Evolutionary conservation across 2,329 filamentous ascomycete species (phyloP).

Genomic region (Pestalotiopsis sp.): DNA sequence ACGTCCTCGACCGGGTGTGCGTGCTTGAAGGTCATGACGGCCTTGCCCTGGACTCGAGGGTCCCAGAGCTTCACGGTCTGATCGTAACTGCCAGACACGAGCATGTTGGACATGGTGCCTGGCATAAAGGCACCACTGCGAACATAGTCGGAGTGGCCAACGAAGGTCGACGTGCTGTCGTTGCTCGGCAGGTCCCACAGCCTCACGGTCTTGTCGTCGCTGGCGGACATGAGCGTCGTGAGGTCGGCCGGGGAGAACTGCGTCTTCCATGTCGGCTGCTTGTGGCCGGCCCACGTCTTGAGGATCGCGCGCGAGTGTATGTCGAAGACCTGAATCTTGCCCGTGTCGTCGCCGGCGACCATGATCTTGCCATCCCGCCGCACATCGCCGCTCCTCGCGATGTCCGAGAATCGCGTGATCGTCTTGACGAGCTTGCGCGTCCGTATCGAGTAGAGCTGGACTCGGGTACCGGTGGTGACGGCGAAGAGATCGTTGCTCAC

Average conservation of each 20-base stretch:
- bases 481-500: constrained; percentile 76
- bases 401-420: constrained; percentile 90
- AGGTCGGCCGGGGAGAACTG: constrained; percentile 89
- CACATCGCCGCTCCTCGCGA: constrained; percentile 87
- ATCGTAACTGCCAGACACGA: constrained; percentile 93
- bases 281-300: constrained; percentile 93
- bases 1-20: constrained; percentile 86
- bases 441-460: constrained; percentile 92
- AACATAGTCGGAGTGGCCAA: constrained; percentile 92
- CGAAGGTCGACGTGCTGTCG: constrained; percentile 74
- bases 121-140: constrained; percentile 86
- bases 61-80: constrained; percentile 94
- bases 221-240: constrained; percentile 84
- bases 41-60: constrained; percentile 68
- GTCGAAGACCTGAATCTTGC: constrained; percentile 94
- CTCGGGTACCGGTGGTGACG: constrained; percentile 89
- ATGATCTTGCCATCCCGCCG: constrained; percentile 86
- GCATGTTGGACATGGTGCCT: constrained; percentile 68
- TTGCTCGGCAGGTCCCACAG: constrained; percentile 91
- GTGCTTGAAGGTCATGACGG: constrained; percentile 93
- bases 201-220: constrained; percentile 90
- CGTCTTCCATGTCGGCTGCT: constrained; percentile 90
- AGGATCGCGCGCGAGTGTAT: constrained; percentile 85
- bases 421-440: constrained; percentile 92
- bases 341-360: constrained; percentile 88